Evolutionary conservation across 2,329 filamentous ascomycete genomes (phyloP).

Genomic region (Verruconis gallopava): DNA sequence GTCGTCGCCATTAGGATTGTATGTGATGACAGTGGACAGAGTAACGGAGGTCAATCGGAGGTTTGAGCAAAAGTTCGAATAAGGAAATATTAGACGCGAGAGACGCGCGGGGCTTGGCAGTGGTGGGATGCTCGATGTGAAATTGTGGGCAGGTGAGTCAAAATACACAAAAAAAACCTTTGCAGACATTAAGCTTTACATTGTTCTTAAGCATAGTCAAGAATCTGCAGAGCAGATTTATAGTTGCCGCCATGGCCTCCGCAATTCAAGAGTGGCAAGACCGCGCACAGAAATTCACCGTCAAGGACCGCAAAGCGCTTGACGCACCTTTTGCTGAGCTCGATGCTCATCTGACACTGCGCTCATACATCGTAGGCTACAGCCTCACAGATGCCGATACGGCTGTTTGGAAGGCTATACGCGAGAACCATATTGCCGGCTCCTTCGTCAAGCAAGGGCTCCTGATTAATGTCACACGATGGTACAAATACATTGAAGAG

Average conservation of each 20-base stretch:
- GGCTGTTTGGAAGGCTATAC: conserved; percentile 71
- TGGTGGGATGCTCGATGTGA: too few species aligned
- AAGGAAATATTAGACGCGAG: neutral
- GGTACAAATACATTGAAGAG: conserved; percentile 79
- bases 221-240: too few species aligned
- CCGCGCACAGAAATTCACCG: conserved; percentile 38
- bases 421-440: conserved; percentile 71
- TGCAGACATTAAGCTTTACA: too few species aligned
- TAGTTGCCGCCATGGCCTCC: conserved; percentile 8
- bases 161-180: too few species aligned
- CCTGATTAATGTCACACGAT: conserved; percentile 65
- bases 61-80: neutral
- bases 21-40: neutral
- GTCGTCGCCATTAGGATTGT: conserved; percentile 1
- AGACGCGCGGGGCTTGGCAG: neutral
- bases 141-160: too few species aligned
- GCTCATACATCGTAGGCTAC: conserved; percentile 78
- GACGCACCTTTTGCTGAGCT: conserved; percentile 63
- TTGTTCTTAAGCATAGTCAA: too few species aligned
- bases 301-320: conserved; percentile 68
- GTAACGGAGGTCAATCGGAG: conserved; percentile 6
- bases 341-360: conserved; percentile 75
- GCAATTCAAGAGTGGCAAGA: conserved; percentile 41
- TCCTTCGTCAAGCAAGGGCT: conserved; percentile 68
- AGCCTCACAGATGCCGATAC: conserved; percentile 62